A percentile compares a stretch with the other conserved stretches of the same genome.
Conservation (phyloP, 768 basidiomycete species). For the Leccinum disarticulatum region DNA sequence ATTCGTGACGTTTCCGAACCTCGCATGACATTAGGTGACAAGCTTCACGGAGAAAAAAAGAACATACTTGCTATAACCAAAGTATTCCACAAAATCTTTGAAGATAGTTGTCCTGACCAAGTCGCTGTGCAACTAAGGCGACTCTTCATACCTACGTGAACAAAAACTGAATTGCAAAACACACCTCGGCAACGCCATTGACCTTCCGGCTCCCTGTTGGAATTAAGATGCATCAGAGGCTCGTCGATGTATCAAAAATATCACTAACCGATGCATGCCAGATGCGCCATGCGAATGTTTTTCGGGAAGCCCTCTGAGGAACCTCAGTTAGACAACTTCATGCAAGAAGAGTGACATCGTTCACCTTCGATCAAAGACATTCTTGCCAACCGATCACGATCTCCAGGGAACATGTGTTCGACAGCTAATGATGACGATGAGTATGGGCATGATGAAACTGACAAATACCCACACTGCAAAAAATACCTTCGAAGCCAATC, state of each 20-base stretch:
- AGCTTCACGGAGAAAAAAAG: neutral
- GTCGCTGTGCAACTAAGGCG: constrained; percentile 73
- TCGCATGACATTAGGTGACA: constrained; percentile 29
- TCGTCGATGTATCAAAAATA: neutral
- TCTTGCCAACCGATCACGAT: constrained; percentile 71
- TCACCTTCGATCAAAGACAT: constrained; percentile 93
- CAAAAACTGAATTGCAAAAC: neutral
- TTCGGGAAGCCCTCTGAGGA: constrained; percentile 77
- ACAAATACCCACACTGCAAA: constrained; percentile 56
- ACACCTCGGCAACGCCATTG: constrained; percentile 93
- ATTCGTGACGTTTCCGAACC: constrained; percentile 90
- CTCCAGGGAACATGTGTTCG: constrained; percentile 86
- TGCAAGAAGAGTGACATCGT: neutral
- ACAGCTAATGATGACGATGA: constrained; percentile 51
- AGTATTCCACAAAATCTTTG: constrained; percentile 93
- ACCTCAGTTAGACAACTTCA: neutral
- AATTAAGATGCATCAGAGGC: constrained; percentile 1
- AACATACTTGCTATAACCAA: constrained; percentile 73
- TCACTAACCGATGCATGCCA: constrained; percentile 75
- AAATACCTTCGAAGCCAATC: constrained; percentile 39
- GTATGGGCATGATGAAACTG: neutral
- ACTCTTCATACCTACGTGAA: neutral
- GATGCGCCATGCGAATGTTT: constrained; percentile 86
- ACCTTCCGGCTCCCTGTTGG: constrained; percentile 70
- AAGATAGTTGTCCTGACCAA: constrained; percentile 81